Conservation (phyloP, 2,329 filamentous ascomycete genomes). For the Capronia epimyces region DNA sequence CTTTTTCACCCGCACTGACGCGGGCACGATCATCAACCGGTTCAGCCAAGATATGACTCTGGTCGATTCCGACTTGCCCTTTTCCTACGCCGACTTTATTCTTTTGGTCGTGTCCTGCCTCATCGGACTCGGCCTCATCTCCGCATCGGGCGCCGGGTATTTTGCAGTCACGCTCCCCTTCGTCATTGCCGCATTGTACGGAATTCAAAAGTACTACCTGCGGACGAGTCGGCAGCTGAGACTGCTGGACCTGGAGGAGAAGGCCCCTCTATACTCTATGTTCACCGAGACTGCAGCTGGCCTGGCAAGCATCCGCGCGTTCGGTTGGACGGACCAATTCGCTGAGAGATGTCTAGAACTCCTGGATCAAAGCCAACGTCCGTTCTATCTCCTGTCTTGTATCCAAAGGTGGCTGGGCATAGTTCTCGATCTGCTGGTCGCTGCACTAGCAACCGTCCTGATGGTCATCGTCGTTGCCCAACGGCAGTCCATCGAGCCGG, state of each 20-base stretch:
- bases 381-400: constrained; percentile 53
- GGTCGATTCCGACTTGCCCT: constrained; percentile 42
- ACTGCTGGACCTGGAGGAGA: constrained; percentile 57
- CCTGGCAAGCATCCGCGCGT: background rate
- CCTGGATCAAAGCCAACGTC: constrained; percentile 51
- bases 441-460: constrained; percentile 45
- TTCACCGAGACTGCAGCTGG: constrained; percentile 44
- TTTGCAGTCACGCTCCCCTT: constrained; percentile 49
- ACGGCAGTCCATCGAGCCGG: constrained; percentile 42
- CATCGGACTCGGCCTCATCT: constrained; percentile 48
- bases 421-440: constrained; percentile 48
- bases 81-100: constrained; percentile 34
- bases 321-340: constrained; percentile 46
- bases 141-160: constrained; percentile 40
- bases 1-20: constrained; percentile 41
- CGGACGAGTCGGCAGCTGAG: constrained; percentile 57
- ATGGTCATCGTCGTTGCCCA: constrained; percentile 47
- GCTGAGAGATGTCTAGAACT: constrained; percentile 44
- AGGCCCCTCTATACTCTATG: constrained; percentile 54
- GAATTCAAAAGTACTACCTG: constrained; percentile 55
- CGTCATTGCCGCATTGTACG: constrained; percentile 44
- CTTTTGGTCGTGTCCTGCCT: constrained; percentile 34
- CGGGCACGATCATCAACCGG: constrained; percentile 38
- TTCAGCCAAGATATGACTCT: constrained; percentile 44
- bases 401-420: constrained; percentile 56